Evolutionary conservation across 805 yeast species (phyloP).

Genomic region (Millerago galiae): DNA sequence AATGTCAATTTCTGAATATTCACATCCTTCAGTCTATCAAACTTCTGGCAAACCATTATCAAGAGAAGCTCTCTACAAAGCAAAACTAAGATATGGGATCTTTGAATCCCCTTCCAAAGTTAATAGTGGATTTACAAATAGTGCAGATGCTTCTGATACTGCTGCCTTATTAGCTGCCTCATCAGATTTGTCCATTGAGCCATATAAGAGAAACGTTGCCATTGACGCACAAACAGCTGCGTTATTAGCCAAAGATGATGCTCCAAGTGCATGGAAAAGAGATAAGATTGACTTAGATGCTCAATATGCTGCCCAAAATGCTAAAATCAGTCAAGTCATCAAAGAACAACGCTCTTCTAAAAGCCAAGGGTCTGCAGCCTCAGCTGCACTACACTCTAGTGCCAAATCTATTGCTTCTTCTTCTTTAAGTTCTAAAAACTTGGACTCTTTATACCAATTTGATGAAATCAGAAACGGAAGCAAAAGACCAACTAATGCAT

Average conservation of each 20-base stretch:
- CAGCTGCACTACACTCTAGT: conserved; percentile 19
- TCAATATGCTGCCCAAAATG: conserved; percentile 36
- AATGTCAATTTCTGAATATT: conserved; percentile 15
- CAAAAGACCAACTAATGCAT: conserved; percentile 28
- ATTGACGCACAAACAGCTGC: conserved; percentile 70
- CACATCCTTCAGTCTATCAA: conserved; percentile 46
- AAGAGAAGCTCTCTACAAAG: conserved; percentile 69
- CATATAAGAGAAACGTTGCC: conserved; percentile 54
- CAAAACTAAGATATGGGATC: conserved; percentile 63
- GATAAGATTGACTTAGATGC: conserved; percentile 44
- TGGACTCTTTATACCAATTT: conserved; percentile 36
- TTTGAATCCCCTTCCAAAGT: conserved; percentile 43
- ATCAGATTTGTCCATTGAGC: conserved; percentile 54
- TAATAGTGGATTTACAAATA: conserved; percentile 56
- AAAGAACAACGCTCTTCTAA: conserved; percentile 1
- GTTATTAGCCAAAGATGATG: conserved; percentile 37
- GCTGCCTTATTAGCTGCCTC: conserved; percentile 74
- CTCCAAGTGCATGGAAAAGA: conserved; percentile 44
- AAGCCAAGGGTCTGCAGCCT: conserved; percentile 16
- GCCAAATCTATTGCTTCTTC: conserved; percentile 35
- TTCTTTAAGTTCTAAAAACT: conserved; percentile 29
- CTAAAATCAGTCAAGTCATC: conserved; percentile 6
- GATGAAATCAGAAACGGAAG: conserved; percentile 37
- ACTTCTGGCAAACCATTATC: conserved; percentile 65
- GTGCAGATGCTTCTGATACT: conserved; percentile 53